Percentiles rank a stretch among this genome's conserved stretches.
These are phyloP conservation scores for Suhomyces tanzawaensis DNA, from an alignment of 805 yeast genomes.

Conservation along the genomic window DNA sequence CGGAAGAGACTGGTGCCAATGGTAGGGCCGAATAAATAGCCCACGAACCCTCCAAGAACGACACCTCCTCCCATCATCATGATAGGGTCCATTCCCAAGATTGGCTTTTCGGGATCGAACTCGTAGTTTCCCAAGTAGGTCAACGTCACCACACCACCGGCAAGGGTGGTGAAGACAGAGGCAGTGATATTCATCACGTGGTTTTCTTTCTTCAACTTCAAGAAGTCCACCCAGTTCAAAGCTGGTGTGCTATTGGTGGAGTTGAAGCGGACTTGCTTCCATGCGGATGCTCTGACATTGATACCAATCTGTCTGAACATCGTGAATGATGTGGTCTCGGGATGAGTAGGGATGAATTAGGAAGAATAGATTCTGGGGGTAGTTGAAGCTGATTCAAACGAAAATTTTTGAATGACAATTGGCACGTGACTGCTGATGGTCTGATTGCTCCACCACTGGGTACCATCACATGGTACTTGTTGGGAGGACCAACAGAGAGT, in stretches of 20 bases:
- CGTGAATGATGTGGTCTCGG: neutral
- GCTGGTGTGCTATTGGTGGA: slow-evolving; percentile 14
- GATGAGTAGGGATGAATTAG: neutral
- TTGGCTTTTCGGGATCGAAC: slow-evolving; percentile 81
- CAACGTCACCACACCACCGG: slow-evolving; percentile 70
- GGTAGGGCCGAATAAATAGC: slow-evolving; percentile 80
- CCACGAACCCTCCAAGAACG: slow-evolving; percentile 67
- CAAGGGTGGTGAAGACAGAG: slow-evolving; percentile 63
- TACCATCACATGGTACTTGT: too few species aligned
- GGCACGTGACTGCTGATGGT: too few species aligned
- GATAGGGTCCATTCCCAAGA: slow-evolving; percentile 88
- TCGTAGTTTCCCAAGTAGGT: slow-evolving; percentile 74
- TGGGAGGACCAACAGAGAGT: too few species aligned
- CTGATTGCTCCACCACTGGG: too few species aligned
- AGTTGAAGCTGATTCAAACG: too few species aligned
- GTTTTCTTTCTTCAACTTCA: slow-evolving; percentile 71
- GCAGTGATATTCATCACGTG: slow-evolving; percentile 66
- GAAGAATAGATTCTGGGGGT: too few species aligned
- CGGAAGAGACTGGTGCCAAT: slow-evolving; percentile 70
- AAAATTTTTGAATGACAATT: too few species aligned
- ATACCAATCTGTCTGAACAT: slow-evolving; percentile 4
- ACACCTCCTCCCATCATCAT: slow-evolving; percentile 76
- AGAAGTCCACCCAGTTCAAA: slow-evolving; percentile 78
- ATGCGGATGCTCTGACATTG: neutral
- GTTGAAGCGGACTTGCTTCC: slow-evolving; percentile 18